Evolutionary conservation across 768 basidiomycete genomes (phyloP).

Genomic region (Phallus indusiatus): DNA sequence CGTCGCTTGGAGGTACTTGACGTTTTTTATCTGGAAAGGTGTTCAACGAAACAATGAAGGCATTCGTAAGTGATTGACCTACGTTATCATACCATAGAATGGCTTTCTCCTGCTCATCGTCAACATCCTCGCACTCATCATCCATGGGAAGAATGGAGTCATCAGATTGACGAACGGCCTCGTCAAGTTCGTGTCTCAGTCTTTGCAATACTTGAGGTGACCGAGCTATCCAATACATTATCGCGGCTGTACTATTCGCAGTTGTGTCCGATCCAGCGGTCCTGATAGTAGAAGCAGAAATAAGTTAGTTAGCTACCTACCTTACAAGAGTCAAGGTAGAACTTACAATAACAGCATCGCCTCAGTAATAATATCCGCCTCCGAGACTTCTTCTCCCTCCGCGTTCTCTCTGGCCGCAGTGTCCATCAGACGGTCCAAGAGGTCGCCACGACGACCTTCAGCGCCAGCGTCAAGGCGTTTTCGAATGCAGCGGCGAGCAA

Average conservation of each 20-base stretch:
- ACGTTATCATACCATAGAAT: constrained; percentile 3
- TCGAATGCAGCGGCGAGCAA: constrained; percentile 1
- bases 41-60: not conserved
- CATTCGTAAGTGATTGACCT: not conserved
- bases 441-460: not conserved
- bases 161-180: not conserved
- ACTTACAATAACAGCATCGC: constrained; percentile 8
- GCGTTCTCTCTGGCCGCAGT: not conserved
- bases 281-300: constrained; percentile 9
- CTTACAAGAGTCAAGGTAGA: not conserved
- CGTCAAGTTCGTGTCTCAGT: constrained; percentile 10
- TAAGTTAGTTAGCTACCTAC: no score
- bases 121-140: not conserved
- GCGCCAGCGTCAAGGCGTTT: not conserved
- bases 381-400: not conserved
- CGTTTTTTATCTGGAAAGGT: constrained; percentile 13
- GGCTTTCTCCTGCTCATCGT: not conserved
- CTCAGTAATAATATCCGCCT: constrained; percentile 3
- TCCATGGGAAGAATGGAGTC: not conserved
- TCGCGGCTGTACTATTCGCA: constrained; percentile 24
- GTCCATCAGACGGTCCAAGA: not conserved
- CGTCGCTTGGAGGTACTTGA: constrained; percentile 21
- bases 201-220: constrained; percentile 5
- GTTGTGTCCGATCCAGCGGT: constrained; percentile 29
- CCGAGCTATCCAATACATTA: constrained; percentile 8